Conservation (phyloP, 345 rosid species). For the Boechera divaricarpa region DNA sequence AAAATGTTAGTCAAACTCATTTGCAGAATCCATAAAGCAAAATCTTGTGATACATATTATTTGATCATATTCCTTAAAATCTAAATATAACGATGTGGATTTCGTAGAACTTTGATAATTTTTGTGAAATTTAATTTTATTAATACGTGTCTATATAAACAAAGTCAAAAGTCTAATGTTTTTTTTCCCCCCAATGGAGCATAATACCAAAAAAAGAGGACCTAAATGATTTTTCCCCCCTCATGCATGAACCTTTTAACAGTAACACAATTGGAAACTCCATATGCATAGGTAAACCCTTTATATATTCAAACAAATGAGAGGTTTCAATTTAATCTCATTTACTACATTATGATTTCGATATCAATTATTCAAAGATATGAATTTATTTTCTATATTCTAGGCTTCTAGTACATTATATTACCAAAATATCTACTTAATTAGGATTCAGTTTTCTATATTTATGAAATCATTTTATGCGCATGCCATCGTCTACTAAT, state of each 20-base stretch:
- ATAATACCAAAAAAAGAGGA: background rate
- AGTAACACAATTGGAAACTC: slow-evolving; percentile 21
- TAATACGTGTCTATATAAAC: background rate
- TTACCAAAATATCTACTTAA: slow-evolving; percentile 18
- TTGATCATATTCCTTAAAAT: background rate
- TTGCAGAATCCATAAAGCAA: background rate
- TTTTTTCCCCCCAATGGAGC: slow-evolving; percentile 6
- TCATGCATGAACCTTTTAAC: background rate
- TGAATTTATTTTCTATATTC: background rate
- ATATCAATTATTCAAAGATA: background rate
- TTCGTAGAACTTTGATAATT: background rate
- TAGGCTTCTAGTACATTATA: background rate
- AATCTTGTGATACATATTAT: background rate
- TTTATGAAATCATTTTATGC: background rate
- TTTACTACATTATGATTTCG: slow-evolving; percentile 5
- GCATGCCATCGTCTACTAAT: slow-evolving; percentile 24
- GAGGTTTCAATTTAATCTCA: background rate
- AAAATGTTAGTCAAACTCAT: slow-evolving; percentile 2
- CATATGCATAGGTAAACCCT: background rate
- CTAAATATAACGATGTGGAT: no score
- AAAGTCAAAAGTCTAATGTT: slow-evolving; percentile 2
- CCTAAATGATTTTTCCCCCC: background rate
- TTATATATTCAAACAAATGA: slow-evolving; percentile 1
- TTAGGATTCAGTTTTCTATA: slow-evolving; percentile 6
- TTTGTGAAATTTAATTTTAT: background rate